Conservation (phyloP, 306 rosid species). For the Lupinus albus region DNA sequence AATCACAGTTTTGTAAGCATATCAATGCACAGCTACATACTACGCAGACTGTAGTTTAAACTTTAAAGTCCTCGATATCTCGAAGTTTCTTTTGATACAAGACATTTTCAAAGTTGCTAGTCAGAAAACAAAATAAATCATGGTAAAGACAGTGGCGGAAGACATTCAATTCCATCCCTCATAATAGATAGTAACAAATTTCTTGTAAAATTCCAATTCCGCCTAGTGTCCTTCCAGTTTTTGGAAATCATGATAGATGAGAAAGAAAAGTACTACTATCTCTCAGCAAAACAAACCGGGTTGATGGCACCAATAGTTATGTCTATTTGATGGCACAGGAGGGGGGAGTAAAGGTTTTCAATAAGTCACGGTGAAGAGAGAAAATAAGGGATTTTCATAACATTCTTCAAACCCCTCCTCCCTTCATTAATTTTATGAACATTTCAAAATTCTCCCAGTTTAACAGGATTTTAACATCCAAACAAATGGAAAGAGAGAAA, state of each 20-base stretch:
- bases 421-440: neutral
- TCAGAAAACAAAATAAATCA: conserved; percentile 1
- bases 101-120: neutral
- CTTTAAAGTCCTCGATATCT: neutral
- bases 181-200: conserved; percentile 6
- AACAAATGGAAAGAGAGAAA: neutral
- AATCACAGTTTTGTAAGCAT: neutral
- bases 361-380: too few relatives aligned
- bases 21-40: neutral
- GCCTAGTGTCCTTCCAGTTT: conserved; percentile 9
- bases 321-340: too few relatives aligned
- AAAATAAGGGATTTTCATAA: too few relatives aligned
- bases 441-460: neutral
- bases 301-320: too few relatives aligned
- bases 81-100: neutral
- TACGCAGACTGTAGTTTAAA: neutral
- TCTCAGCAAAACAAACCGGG: too few relatives aligned
- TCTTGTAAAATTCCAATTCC: neutral
- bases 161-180: conserved; percentile 13
- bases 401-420: too few relatives aligned
- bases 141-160: conserved; percentile 4
- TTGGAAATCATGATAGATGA: neutral
- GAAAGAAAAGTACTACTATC: too few relatives aligned
- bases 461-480: conserved; percentile 15
- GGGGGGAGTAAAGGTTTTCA: too few relatives aligned